These are phyloP conservation scores for Vitis hybrid DNA, from an alignment of 177 flowering plant species.

Conservation along the genomic window DNA sequence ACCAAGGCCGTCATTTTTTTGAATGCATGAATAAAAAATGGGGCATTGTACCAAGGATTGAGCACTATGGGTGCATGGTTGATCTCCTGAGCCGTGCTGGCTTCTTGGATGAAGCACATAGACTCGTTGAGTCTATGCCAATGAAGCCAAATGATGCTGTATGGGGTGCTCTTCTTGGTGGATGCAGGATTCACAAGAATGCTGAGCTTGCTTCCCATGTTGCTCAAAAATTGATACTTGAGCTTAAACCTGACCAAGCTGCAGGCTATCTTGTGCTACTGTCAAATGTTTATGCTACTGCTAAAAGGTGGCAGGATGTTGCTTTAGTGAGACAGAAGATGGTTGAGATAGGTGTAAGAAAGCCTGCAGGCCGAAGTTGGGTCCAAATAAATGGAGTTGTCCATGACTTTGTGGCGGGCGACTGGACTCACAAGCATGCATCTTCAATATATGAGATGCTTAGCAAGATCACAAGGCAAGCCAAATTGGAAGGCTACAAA, in stretches of 20 bases:
- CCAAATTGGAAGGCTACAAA: slow-evolving; percentile 24
- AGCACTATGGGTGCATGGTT: slow-evolving; percentile 80
- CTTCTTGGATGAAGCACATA: slow-evolving; percentile 51
- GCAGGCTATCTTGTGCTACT: slow-evolving; percentile 54
- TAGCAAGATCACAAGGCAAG: slow-evolving; percentile 24
- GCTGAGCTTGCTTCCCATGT: slow-evolving; percentile 41
- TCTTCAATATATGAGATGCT: slow-evolving; percentile 36
- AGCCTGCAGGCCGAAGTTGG: slow-evolving; percentile 65
- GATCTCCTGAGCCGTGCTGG: slow-evolving; percentile 79
- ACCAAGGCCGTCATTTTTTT: slow-evolving; percentile 48
- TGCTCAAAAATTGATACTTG: slow-evolving; percentile 31
- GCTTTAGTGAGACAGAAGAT: slow-evolving; percentile 34
- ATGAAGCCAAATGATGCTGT: slow-evolving; percentile 50
- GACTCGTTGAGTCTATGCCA: slow-evolving; percentile 51
- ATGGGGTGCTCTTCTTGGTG: slow-evolving; percentile 65
- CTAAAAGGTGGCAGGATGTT: slow-evolving; percentile 50
- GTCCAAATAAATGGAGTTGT: slow-evolving; percentile 44
- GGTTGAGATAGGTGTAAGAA: slow-evolving; percentile 40
- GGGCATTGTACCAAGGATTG: slow-evolving; percentile 41
- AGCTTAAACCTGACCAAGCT: slow-evolving; percentile 43
- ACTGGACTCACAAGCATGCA: slow-evolving; percentile 36
- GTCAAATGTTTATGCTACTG: slow-evolving; percentile 53
- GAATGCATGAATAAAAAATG: slow-evolving; percentile 31
- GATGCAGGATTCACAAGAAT: slow-evolving; percentile 50
- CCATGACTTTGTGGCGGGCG: slow-evolving; percentile 53